Percentiles rank a stretch among this genome's conserved stretches.
Evolutionary conservation across 805 yeast genomes (phyloP).

Genomic region (Candida germanica): DNA sequence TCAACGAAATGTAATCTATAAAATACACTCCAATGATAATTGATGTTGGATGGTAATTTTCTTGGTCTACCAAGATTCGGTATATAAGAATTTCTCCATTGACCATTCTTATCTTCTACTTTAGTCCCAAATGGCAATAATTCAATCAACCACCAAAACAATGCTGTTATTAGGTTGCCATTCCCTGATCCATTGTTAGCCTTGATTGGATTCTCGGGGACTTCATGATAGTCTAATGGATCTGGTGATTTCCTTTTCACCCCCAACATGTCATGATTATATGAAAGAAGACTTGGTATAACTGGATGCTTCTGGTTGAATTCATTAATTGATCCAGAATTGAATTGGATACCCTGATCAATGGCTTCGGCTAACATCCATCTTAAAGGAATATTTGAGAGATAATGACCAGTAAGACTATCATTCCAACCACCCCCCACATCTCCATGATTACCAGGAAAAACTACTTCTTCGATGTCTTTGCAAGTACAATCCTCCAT

Average conservation of each 20-base stretch:
- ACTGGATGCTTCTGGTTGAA: conserved; percentile 41
- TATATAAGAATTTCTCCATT: conserved; percentile 47
- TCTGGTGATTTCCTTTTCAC: not conserved
- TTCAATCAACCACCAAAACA: conserved; percentile 64
- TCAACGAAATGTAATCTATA: conserved; percentile 50
- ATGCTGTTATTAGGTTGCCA: conserved; percentile 17
- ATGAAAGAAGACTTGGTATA: conserved; percentile 42
- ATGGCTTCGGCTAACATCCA: conserved; percentile 61
- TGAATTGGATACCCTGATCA: conserved; percentile 48
- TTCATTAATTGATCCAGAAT: conserved; percentile 35
- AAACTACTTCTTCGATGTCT: conserved; percentile 54
- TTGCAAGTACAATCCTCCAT: conserved; percentile 16
- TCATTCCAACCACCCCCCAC: conserved; percentile 69
- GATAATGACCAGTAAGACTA: conserved; percentile 30
- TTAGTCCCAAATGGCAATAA: conserved; percentile 56
- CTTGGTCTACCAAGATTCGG: conserved; percentile 60
- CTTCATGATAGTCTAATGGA: not conserved
- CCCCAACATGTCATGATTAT: conserved; percentile 50
- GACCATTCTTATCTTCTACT: conserved; percentile 44
- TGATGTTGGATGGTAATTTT: conserved; percentile 44
- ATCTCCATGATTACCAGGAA: conserved; percentile 69
- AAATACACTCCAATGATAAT: conserved; percentile 61
- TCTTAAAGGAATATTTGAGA: conserved; percentile 52
- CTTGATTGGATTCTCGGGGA: conserved; percentile 4
- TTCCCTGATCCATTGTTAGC: conserved; percentile 5